Percentiles rank a stretch among this genome's conserved stretches.
Conservation (phyloP, 305 asterid genomes). For the Fraxinus baroniana region DNA sequence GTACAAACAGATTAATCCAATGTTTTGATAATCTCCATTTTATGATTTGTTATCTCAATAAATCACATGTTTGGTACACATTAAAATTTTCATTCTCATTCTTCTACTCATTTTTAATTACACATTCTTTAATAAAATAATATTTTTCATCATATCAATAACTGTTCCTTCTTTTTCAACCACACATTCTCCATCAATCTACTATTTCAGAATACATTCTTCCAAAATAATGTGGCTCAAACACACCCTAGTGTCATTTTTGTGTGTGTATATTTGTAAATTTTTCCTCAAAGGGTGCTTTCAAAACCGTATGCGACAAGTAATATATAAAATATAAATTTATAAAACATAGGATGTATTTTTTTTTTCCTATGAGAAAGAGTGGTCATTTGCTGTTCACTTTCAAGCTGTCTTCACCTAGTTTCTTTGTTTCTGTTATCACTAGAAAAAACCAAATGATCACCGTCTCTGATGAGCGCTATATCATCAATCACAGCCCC, state of each 20-base stretch:
- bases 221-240: too few relatives aligned
- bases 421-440: slow-evolving; percentile 28
- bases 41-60: not conserved
- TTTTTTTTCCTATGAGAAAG: not conserved
- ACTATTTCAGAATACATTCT: too few relatives aligned
- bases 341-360: not conserved
- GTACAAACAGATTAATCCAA: not conserved
- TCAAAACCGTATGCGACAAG: not conserved
- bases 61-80: not conserved
- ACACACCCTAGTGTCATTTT: not conserved
- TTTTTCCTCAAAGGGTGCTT: not conserved
- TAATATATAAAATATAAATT: not conserved
- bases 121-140: too few relatives aligned
- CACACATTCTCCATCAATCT: too few relatives aligned
- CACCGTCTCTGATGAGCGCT: slow-evolving; percentile 73
- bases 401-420: slow-evolving; percentile 13
- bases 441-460: slow-evolving; percentile 52
- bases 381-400: slow-evolving; percentile 30
- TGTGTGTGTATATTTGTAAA: not conserved
- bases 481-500: slow-evolving; percentile 66
- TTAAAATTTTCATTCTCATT: too few relatives aligned
- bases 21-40: not conserved
- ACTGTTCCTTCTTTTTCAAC: too few relatives aligned
- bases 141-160: too few relatives aligned
- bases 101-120: too few relatives aligned